These are phyloP conservation scores for Vairimorpha apis DNA, from an alignment of 371 early-diverging fungal species.

Conservation along the genomic window DNA sequence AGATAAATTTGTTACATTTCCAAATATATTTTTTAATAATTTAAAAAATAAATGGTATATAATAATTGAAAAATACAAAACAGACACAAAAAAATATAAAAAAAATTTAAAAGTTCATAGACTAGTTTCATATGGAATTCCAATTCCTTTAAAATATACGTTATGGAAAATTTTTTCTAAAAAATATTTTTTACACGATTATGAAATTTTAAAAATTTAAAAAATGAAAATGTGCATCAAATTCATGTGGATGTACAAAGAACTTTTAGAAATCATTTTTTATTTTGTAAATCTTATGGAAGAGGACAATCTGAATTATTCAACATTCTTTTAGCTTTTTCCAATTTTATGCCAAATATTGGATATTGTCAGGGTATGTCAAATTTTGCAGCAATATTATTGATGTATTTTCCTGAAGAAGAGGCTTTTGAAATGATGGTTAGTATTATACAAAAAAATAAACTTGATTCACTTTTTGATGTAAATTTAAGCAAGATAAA, in stretches of 20 bases:
- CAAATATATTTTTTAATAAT: not conserved
- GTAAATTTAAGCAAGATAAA: conserved; percentile 52
- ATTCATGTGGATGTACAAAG: conserved; percentile 58
- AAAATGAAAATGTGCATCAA: conserved; percentile 47
- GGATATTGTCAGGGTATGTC: conserved; percentile 65
- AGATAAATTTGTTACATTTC: not conserved
- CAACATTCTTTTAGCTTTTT: conserved; percentile 62
- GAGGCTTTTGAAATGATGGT: conserved; percentile 59
- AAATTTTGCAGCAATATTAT: conserved; percentile 57
- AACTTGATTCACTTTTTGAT: conserved; percentile 61
- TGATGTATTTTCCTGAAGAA: conserved; percentile 61
- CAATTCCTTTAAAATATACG: conserved; percentile 37
- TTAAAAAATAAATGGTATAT: conserved; percentile 33
- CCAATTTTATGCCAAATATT: conserved; percentile 57
- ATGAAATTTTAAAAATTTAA: conserved; percentile 2
- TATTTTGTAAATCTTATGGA: conserved; percentile 54
- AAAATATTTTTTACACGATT: conserved; percentile 6
- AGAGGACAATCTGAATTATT: conserved; percentile 55
- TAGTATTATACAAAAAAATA: conserved; percentile 51
- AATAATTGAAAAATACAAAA: conserved; percentile 10
- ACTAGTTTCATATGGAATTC: conserved; percentile 33
- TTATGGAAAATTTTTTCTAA: conserved; percentile 23
- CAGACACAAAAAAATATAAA: conserved; percentile 9
- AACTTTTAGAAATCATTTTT: conserved; percentile 47
- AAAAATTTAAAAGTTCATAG: conserved; percentile 10